phyloP scores from a whole-genome alignment of 805 yeast species.

The Yamadazyma nakazawae region DNA sequence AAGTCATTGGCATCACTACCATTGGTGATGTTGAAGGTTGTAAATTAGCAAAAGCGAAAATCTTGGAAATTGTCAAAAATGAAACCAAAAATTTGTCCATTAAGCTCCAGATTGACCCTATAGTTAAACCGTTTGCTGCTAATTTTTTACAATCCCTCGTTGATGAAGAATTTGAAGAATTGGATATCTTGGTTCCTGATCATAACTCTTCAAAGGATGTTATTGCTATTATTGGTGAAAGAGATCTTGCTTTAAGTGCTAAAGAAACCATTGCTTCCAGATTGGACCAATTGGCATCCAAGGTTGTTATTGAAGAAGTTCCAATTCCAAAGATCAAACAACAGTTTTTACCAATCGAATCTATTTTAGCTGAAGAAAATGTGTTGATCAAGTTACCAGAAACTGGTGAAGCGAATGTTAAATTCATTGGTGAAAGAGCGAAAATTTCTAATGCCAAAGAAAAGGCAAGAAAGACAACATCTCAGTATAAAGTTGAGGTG shows the following conservation, averaged over 20 bases:
- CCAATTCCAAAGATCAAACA: conserved; percentile 68
- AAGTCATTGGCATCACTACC: conserved; percentile 57
- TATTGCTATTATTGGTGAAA: conserved; percentile 64
- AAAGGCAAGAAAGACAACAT: conserved; percentile 57
- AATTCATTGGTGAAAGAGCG: conserved; percentile 58
- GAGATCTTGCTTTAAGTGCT: conserved; percentile 58
- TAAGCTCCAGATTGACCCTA: conserved; percentile 44
- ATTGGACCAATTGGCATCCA: conserved; percentile 42
- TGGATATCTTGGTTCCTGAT: conserved; percentile 37
- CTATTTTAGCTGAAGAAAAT: conserved; percentile 49
- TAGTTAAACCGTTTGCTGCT: conserved; percentile 44
- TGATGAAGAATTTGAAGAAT: conserved; percentile 17
- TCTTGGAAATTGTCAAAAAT: conserved; percentile 69
- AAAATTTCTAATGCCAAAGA: conserved; percentile 61
- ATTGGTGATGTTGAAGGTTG: conserved; percentile 87
- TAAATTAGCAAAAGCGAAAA: conserved; percentile 64
- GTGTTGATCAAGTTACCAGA: conserved; percentile 62
- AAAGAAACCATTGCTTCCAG: conserved; percentile 48
- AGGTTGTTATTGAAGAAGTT: conserved; percentile 52
- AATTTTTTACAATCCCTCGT: conserved; percentile 27
- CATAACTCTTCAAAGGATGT: conserved; percentile 32
- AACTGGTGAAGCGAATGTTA: conserved; percentile 47
- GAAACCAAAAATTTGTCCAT: conserved; percentile 59
- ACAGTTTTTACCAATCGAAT: conserved; percentile 58
- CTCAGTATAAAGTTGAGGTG: conserved; percentile 57